Evolutionary conservation across 1,284 basidiomycete genomes (phyloP).

Genomic region (Neonothopanus nambi): DNA sequence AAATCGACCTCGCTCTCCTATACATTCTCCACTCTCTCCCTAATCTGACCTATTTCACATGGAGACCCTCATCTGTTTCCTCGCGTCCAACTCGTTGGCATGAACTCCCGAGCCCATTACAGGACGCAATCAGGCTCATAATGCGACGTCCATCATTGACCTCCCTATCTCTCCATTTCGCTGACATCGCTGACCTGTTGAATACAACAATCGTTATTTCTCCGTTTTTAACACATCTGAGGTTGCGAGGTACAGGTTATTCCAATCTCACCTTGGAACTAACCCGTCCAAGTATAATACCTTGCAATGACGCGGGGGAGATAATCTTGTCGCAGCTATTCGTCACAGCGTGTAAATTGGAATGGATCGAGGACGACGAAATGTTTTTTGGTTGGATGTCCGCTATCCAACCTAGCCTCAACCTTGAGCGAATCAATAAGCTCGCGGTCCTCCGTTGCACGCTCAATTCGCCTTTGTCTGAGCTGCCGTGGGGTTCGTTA

Average conservation of each 20-base stretch:
- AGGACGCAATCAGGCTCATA: not conserved
- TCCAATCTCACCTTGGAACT: slow-evolving; percentile 1
- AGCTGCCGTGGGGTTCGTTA: slow-evolving; percentile 1
- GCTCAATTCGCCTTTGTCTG: not conserved
- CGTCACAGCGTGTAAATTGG: slow-evolving; percentile 6
- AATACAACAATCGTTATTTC: slow-evolving; percentile 2
- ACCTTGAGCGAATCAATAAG: slow-evolving; percentile 1
- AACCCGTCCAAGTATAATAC: slow-evolving; percentile 1
- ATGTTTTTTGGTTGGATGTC: slow-evolving; percentile 6
- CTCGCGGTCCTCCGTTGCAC: not conserved
- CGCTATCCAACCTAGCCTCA: slow-evolving; percentile 1
- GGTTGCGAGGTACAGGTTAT: not conserved
- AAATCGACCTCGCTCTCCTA: slow-evolving; percentile 1
- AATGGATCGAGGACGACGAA: slow-evolving; percentile 3
- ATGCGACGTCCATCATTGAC: slow-evolving; percentile 1
- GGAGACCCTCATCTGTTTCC: not conserved
- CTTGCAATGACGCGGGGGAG: not conserved
- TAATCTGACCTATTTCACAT: not conserved
- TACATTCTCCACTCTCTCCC: not conserved
- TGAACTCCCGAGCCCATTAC: slow-evolving; percentile 1
- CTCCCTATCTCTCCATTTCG: slow-evolving; percentile 1
- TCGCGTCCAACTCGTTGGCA: not conserved
- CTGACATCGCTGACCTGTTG: not conserved
- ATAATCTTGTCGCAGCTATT: not conserved
- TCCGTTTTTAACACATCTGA: not conserved